Conservation (phyloP, 768 basidiomycete species). For the Hericium erinaceus region DNA sequence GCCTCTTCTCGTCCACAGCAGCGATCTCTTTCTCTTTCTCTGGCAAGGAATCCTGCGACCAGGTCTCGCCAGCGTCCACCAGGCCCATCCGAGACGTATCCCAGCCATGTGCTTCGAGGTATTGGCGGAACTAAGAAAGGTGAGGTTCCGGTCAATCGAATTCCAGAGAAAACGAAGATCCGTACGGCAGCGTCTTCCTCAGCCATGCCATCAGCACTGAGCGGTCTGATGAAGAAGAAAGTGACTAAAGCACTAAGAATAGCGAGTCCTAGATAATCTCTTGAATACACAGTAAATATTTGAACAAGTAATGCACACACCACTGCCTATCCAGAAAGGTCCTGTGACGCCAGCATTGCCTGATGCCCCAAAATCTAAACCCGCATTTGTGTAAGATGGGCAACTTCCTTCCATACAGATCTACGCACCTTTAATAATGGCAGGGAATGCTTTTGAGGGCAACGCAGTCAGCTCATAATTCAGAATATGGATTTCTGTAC, state of each 20-base stretch:
- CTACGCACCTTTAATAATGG: slow-evolving; percentile 48
- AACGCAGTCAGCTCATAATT: neutral
- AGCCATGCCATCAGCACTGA: slow-evolving; percentile 70
- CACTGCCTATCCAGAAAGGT: slow-evolving; percentile 84
- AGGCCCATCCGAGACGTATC: slow-evolving; percentile 71
- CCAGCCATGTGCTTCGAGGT: slow-evolving; percentile 71
- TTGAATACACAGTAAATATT: neutral
- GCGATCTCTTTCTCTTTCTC: slow-evolving; percentile 11
- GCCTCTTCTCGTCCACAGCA: neutral
- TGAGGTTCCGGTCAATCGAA: no score
- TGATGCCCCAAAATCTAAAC: slow-evolving; percentile 44
- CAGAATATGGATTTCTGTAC: slow-evolving; percentile 14
- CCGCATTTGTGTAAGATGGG: neutral
- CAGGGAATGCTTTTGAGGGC: slow-evolving; percentile 43
- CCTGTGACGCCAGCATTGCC: slow-evolving; percentile 62
- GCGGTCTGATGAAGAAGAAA: slow-evolving; percentile 63
- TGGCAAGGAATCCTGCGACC: slow-evolving; percentile 10
- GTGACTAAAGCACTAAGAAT: slow-evolving; percentile 68
- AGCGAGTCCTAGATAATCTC: slow-evolving; percentile 42
- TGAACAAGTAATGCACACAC: slow-evolving; percentile 21
- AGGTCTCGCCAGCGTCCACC: slow-evolving; percentile 16
- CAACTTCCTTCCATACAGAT: neutral
- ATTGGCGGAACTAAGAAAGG: slow-evolving; percentile 61
- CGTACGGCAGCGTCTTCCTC: slow-evolving; percentile 61
- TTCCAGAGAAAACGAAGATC: slow-evolving; percentile 3